Base-by-base conservation (phyloP, 2,329 filamentous ascomycete species). In the Diplodia seriata region DNA sequence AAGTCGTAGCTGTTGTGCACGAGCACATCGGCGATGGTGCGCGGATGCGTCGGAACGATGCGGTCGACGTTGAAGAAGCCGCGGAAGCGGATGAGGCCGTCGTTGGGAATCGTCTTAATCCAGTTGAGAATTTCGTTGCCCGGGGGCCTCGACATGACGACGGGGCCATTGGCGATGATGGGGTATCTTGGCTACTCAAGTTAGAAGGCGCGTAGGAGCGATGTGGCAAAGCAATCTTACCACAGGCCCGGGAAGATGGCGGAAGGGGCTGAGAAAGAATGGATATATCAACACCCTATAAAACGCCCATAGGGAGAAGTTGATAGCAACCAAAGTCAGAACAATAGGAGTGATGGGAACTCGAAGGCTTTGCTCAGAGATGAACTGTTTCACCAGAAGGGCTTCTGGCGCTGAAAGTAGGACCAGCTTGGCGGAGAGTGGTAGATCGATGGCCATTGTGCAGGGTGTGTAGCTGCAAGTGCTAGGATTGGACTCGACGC, bases 1-100 rank as follows among this genome's bases (percentile, higher is more conserved):
- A 85, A 85, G 69, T 86, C 84, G 67, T 86, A 86, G 4, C 80
- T 81, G 49, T 82, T 83, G 50, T 83, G 81, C 47, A 84, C 84
- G 67, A 87, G 80, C 12, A 86, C 77, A 43, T 86, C 85, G n/a
- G 82, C 77, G 5, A 86, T 71, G 2, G 82, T 80, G 15, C 76
- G 75, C 5, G 80, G 77, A 14, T 72, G 75, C 1, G 80, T 80
- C 29, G 81, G 55, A 1, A 83, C 61, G 6, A 83, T 71, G 38
- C 77, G 73, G 49, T 79, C 76, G 5, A 67, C 67, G 66, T 81
- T 74, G 68, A 82, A 77, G 66, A 81, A 76, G 63, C 78, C 75
- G 12, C 77, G 74, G 20, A 77, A 79, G 33, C 76, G 72, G 36
- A 82, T 77, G 29, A 83, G 67, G 23, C 80, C 80, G 7, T 81